Base-by-base conservation (phyloP, 805 yeast species). In the Pichia exigua region DNA sequence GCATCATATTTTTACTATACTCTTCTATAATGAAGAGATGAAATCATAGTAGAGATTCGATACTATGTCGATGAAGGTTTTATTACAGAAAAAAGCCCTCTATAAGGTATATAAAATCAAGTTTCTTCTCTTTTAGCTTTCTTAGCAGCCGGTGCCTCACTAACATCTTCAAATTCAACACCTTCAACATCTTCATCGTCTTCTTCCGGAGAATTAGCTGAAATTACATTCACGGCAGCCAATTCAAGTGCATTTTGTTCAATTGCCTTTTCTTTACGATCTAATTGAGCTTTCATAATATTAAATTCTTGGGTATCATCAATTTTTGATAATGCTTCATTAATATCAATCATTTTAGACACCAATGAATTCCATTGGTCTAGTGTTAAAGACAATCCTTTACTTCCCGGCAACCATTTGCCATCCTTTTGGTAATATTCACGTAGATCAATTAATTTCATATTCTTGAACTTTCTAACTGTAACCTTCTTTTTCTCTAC, bases 381-480 rank as follows among this genome's bases (percentile, higher is more conserved):
- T 56, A 71, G 76, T 1, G 83, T 78, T 26, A 83, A 63, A 1
- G 87, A 73, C 21, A 83, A 79, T 0, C 87, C 87, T 67, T 91
- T 91, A 62, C 81, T 84, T 1, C 96, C 95, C 0, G 98, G 98
- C 54, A 75, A 75, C 70, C 76, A 73, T 54, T 81, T 83, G 11
- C 72, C 69, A 3, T 72, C 66, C n/a, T 73, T 70, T 47, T 81
- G 79, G 65, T 88, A 91, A 69, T 73, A 89, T 64, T 91, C 97
- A 53, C 98, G 77, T 49, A 91, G 86, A 61, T 91, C 96, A 15
- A 92, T 80, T 57, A 90, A 69, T 35, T 77, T 78, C 51, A 72
- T 70, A 48, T 82, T 82, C 50, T 85, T 82, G 72, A 81, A 91
- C 57, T 77, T 78, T 52, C 89, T 75, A 18, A 92, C 89, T 0